Base-by-base conservation (phyloP, 1,139 yeast genomes). In the Ashbya aceris region DNA sequence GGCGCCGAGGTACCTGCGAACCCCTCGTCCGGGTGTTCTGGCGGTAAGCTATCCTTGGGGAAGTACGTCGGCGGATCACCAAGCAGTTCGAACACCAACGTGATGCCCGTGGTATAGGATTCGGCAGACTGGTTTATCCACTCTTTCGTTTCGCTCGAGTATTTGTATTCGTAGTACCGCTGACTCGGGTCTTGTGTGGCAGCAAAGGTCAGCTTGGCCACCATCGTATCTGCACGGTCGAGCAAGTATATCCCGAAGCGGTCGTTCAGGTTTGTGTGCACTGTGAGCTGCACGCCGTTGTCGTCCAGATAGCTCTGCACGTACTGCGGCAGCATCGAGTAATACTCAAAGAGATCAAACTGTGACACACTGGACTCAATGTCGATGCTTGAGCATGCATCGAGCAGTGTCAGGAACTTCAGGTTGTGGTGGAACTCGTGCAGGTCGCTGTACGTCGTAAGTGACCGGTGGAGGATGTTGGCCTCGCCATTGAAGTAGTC, bases 61-160 rank as follows among this genome's bases (percentile, higher is more conserved):
- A 60, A 57, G 51, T 51, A 50, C 2, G 48, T 40, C 1, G 37
- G 33, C 3, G 40, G 13, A 4, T 44, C 40, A 10, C 48, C 48
- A 4, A 39, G 29, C 4, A 59, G 41, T 41, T 57, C 56, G 52
- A 59, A 41, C 1, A 54, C 50, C 14, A 60, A 40, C 5, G 49
- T 47, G 8, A 59, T 48, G 17, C 63, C 63, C 8, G 40, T 37
- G 1, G 59, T 52, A 37, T 49, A 55, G 27, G 46, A 52, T 40
- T 58, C 58, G 2, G 60, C 45, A 2, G 49, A 47, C 44, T 56
- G 61, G 40, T 58, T 58, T 8, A 51, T 47, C 64, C 64, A 60
- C 27, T 44, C 51, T 28, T 49, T 50, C 13, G 45, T 43, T 6
- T 46, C 49, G 5, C 46, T 36, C 7, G 55, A 49, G 40, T 51